Evolutionary conservation across 192 early-diverging fungal genomes (phyloP), one percentile per base, ranked within the genome.

Genomic region (Linnemannia hyalina): DNA sequence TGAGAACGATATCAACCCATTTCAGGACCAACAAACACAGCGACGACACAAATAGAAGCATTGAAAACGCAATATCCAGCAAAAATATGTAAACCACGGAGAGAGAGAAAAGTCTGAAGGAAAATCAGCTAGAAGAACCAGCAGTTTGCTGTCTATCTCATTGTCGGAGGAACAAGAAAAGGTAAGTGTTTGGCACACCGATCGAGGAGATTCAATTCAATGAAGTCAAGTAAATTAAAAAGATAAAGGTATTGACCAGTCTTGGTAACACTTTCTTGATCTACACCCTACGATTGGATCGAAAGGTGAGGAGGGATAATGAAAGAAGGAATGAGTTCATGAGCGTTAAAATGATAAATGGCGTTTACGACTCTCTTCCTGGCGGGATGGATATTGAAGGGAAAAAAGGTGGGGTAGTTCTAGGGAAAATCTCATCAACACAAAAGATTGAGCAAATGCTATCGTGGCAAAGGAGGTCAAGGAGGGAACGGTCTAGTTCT

Each of bases 141-240:
- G 1, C 35, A 65, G 60, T 35, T 65, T 15, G 29, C 15, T 65
- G 60, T 65, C 60, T 7, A 65, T 65, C 60, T 71, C n/a, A 22
- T n/a, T 71, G 23, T 42, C 35, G 70, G 41, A 71, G n/a, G 70
- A 70, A 52, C 49, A 52, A 52, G 49, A 52, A 52, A 18, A 16
- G 5, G 16, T 18, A 52, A 11, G 13, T 38, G 29, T 41, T 38
- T 41, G 22, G 40, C 38, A 38, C 35, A 42, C 70, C 35, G 41
- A 71, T 22, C 7, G 70, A 70, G 68, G 38, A 38, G 70, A 65
- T 71, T 71, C 40, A 42, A 42, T n/a, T 41, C 70, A 71, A 36
- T 22, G 36, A 40, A 18, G 9, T 11, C 32, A 65, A 29, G 60
- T 35, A 65, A 32, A 13, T 65, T 9, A 65, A 65, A 65, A 49